Evolutionary conservation across 768 basidiomycete species (phyloP).

Genomic region (Leccinum boreale): DNA sequence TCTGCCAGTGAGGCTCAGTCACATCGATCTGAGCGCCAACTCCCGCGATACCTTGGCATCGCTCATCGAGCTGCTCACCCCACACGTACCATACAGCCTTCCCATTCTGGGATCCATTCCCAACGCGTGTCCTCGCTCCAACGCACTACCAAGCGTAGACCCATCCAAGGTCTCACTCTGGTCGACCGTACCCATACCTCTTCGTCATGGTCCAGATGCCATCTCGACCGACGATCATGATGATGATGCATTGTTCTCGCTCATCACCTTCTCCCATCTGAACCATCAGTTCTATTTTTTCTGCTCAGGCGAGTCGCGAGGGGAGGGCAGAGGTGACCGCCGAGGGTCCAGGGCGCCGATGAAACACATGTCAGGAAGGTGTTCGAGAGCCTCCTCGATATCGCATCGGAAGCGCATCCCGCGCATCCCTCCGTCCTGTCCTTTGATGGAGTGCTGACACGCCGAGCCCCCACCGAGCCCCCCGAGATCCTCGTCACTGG

Average conservation of each 20-base stretch:
- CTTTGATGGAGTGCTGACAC: neutral
- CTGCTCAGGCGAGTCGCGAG: slow-evolving; percentile 13
- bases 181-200: slow-evolving; percentile 16
- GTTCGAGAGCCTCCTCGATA: slow-evolving; percentile 10
- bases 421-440: neutral
- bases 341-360: slow-evolving; percentile 3
- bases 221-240: neutral
- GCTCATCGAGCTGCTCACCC: slow-evolving; percentile 12
- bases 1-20: slow-evolving; percentile 2
- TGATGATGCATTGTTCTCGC: slow-evolving; percentile 17
- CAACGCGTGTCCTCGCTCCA: slow-evolving; percentile 14
- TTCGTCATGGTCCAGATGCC: neutral
- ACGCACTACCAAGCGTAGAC: slow-evolving; percentile 10
- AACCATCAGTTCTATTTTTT: slow-evolving; percentile 14
- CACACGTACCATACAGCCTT: slow-evolving; percentile 12
- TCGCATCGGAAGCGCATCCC: neutral
- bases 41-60: slow-evolving; percentile 1
- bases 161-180: slow-evolving; percentile 16
- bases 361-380: slow-evolving; percentile 15
- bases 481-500: slow-evolving; percentile 9
- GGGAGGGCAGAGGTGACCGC: neutral
- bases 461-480: slow-evolving; percentile 4
- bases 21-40: slow-evolving; percentile 8
- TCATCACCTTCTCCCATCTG: slow-evolving; percentile 8
- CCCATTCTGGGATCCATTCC: slow-evolving; percentile 17